Conservation (phyloP, 208 protist genomes). For the Wallacemonas sp. region DNA sequence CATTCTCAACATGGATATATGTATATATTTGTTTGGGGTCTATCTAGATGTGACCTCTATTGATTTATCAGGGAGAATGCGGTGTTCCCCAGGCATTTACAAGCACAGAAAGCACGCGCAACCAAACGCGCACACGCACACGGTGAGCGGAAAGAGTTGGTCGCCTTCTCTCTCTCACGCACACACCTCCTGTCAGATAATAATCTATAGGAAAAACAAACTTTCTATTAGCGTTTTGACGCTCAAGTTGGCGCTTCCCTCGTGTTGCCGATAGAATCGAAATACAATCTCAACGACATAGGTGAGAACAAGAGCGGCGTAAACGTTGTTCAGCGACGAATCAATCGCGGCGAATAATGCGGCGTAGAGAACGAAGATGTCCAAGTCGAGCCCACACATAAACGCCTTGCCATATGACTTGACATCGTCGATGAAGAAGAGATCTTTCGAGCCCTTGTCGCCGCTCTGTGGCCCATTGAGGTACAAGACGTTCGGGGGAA, state of each 20-base stretch:
- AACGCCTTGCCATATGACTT: conserved; percentile 63
- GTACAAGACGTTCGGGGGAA: conserved; percentile 83
- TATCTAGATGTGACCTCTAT: too few species aligned
- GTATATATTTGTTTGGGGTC: too few species aligned
- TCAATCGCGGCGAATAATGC: conserved; percentile 75
- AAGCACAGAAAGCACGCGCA: too few species aligned
- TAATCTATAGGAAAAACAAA: conserved; percentile 81
- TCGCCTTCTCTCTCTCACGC: not conserved
- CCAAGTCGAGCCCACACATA: conserved; percentile 71
- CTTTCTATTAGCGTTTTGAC: conserved; percentile 82
- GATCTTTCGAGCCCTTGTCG: conserved; percentile 63
- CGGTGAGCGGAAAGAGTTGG: too few species aligned
- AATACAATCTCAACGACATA: conserved; percentile 64
- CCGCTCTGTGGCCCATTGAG: conserved; percentile 77
- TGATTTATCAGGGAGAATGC: too few species aligned
- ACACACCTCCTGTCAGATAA: too few species aligned
- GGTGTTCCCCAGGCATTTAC: too few species aligned
- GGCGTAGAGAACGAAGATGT: conserved; percentile 75
- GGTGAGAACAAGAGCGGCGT: conserved; percentile 54
- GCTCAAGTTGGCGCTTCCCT: conserved; percentile 73
- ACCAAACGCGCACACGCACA: too few species aligned
- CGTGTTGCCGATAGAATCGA: conserved; percentile 45
- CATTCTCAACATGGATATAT: too few species aligned
- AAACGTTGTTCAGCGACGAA: conserved; percentile 62
- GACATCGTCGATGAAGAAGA: conserved; percentile 85